Percentiles rank a stretch among this genome's conserved stretches.
Evolutionary conservation across 2,329 filamentous ascomycete species (phyloP).

Genomic region (Alternaria arbusti): DNA sequence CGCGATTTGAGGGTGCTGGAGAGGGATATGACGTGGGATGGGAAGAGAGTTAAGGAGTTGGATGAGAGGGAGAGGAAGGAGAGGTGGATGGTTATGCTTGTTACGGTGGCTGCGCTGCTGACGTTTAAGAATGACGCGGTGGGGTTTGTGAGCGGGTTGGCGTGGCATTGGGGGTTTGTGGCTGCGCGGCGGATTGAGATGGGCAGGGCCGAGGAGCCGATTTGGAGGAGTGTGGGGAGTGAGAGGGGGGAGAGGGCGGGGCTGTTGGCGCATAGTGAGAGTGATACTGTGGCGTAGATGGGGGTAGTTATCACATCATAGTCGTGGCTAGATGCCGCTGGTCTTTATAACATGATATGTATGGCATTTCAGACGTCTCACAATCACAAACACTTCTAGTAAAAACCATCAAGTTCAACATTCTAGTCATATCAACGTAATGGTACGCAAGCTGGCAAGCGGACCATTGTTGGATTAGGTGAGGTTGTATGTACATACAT

Average conservation of each 20-base stretch:
- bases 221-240: constrained; percentile 34
- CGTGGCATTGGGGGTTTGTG: constrained; percentile 74
- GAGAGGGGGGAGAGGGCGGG: constrained; percentile 27
- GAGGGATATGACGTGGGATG: constrained; percentile 32
- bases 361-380: background rate
- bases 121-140: constrained; percentile 91
- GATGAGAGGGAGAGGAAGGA: constrained; percentile 73
- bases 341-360: background rate
- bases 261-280: constrained; percentile 37
- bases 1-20: constrained; percentile 59
- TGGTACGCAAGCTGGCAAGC: constrained; percentile 1
- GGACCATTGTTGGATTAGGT: constrained; percentile 1
- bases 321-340: background rate
- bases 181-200: constrained; percentile 31
- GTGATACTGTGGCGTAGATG: constrained; percentile 22
- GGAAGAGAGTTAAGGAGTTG: constrained; percentile 59
- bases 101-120: constrained; percentile 80
- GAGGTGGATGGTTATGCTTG: constrained; percentile 88
- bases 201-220: constrained; percentile 18
- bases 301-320: background rate
- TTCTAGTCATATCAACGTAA: background rate
- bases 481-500: constrained; percentile 3
- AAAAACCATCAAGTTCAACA: background rate
- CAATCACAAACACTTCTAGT: background rate
- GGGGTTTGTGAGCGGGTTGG: constrained; percentile 81